Evolutionary conservation across 257 asterid genomes (phyloP).

Genomic region (Ligustrum vulgare): DNA sequence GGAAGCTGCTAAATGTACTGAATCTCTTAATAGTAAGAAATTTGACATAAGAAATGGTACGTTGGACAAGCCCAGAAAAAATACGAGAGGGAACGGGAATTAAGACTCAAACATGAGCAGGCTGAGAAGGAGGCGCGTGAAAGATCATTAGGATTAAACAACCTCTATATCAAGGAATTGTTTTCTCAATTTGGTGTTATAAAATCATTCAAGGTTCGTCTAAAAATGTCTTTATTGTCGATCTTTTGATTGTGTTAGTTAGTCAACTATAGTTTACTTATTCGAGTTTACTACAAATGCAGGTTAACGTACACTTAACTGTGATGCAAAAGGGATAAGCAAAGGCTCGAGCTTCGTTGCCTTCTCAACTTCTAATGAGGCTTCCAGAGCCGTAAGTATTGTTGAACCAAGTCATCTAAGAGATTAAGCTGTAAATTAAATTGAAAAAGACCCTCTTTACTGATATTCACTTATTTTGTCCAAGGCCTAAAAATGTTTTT

Average conservation of each 20-base stretch:
- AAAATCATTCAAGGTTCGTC: constrained; percentile 57
- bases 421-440: no score
- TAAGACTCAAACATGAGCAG: constrained; percentile 39
- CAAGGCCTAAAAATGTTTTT: not conserved
- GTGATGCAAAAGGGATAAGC: constrained; percentile 55
- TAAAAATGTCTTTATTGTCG: no score
- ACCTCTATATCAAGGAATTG: constrained; percentile 46
- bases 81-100: constrained; percentile 50
- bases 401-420: not conserved
- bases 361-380: constrained; percentile 54
- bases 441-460: no score
- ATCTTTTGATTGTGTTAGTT: not conserved
- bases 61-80: constrained; percentile 54
- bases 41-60: no score
- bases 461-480: not conserved
- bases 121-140: constrained; percentile 39
- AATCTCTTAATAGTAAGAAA: no score
- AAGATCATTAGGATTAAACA: constrained; percentile 41
- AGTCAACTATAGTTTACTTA: not conserved
- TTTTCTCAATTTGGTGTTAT: constrained; percentile 61
- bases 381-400: constrained; percentile 42
- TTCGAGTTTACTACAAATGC: not conserved
- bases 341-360: constrained; percentile 69
- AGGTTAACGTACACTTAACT: constrained; percentile 68
- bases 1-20: no score